Percentiles rank a stretch among this genome's conserved stretches.
These are phyloP conservation scores for Alternaria triticina DNA, from an alignment of 2,329 filamentous ascomycete genomes.

Conservation along the genomic window DNA sequence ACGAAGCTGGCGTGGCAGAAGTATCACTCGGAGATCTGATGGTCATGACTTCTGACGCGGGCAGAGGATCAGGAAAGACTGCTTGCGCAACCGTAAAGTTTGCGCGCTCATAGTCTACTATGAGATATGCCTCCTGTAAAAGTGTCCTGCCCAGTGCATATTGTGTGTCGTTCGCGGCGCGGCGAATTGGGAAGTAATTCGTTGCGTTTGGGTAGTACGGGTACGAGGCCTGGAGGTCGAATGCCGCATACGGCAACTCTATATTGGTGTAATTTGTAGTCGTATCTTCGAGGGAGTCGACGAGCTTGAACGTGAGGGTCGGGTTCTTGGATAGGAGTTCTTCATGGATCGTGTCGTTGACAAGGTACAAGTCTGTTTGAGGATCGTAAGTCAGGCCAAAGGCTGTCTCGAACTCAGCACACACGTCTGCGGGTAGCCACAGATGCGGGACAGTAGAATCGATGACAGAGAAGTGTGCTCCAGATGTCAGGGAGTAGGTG, in stretches of 20 bases:
- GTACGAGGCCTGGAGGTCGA: conserved; percentile 58
- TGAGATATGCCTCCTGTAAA: conserved; percentile 68
- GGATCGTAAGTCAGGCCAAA: conserved; percentile 51
- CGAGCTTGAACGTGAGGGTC: conserved; percentile 47
- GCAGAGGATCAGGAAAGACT: conserved; percentile 38
- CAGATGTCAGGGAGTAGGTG: conserved; percentile 42
- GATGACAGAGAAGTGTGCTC: conserved; percentile 45
- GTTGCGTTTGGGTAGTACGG: conserved; percentile 66
- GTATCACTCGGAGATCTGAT: conserved; percentile 22
- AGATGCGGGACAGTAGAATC: conserved; percentile 52
- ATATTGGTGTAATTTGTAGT: conserved; percentile 50
- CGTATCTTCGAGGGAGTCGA: conserved; percentile 38
- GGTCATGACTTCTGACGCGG: conserved; percentile 35
- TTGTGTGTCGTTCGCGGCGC: conserved; percentile 60
- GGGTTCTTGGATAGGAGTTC: conserved; percentile 40
- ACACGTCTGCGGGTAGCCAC: conserved; percentile 50
- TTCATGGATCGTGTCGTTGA: conserved; percentile 48
- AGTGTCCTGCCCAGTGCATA: conserved; percentile 71
- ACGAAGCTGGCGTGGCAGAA: neutral
- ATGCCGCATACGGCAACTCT: conserved; percentile 55
- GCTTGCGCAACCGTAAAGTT: conserved; percentile 55
- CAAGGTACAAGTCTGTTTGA: conserved; percentile 46
- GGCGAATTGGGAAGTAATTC: conserved; percentile 70
- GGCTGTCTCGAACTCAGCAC: conserved; percentile 47
- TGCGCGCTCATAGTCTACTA: conserved; percentile 55